Evolutionary conservation across 371 early-diverging fungal species (phyloP).

Genomic region (Massospora cicadina): DNA sequence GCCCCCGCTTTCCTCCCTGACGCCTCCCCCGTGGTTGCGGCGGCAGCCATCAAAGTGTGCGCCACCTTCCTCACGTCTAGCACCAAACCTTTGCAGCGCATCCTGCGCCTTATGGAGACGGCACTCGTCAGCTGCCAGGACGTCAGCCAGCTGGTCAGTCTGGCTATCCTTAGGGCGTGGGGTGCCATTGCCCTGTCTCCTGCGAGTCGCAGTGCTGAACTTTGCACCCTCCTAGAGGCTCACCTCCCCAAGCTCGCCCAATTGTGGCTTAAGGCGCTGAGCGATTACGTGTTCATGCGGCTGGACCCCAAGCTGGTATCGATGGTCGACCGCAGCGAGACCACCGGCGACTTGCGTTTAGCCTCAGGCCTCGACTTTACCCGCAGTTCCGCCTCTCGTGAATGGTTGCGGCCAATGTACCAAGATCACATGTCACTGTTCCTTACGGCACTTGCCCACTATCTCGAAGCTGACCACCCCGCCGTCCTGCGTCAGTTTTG

Average conservation of each 20-base stretch:
- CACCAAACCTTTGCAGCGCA: conserved; percentile 53
- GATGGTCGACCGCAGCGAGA: conserved; percentile 21
- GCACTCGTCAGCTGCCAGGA: conserved; percentile 42
- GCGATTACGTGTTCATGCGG: conserved; percentile 35
- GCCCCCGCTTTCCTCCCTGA: conserved; percentile 72
- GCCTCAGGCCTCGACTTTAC: conserved; percentile 13
- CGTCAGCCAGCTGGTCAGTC: conserved; percentile 47
- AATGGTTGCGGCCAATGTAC: conserved; percentile 14
- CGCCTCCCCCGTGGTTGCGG: conserved; percentile 53
- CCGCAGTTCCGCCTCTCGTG: not conserved
- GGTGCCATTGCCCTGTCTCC: conserved; percentile 47
- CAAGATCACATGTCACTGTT: conserved; percentile 15
- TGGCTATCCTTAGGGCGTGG: conserved; percentile 63
- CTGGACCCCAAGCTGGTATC: conserved; percentile 33
- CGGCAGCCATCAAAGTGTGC: conserved; percentile 63
- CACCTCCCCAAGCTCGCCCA: conserved; percentile 32
- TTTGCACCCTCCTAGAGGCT: conserved; percentile 36
- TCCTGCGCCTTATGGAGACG: conserved; percentile 45
- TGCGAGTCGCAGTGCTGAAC: conserved; percentile 25
- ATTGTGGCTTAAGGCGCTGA: conserved; percentile 34
- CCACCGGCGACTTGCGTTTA: conserved; percentile 20
- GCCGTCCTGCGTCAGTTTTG: conserved; percentile 19
- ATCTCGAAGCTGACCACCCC: not conserved
- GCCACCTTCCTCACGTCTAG: conserved; percentile 71
- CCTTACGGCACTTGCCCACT: conserved; percentile 11